These are phyloP conservation scores for Sporothrix brasiliensis DNA, from an alignment of 2,329 filamentous ascomycete genomes.

Conservation along the genomic window DNA sequence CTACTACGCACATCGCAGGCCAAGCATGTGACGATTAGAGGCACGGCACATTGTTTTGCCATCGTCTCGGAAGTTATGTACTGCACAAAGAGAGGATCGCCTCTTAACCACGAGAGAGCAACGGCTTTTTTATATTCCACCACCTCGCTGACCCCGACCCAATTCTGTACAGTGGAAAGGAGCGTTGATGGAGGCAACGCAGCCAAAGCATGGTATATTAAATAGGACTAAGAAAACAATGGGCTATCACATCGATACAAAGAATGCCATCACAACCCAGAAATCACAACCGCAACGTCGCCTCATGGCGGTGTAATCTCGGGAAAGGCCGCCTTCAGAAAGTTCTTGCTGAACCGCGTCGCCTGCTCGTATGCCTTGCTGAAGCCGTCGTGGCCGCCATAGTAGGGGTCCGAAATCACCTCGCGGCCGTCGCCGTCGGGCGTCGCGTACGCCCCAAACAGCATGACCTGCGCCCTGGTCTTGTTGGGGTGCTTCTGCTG, in stretches of 20 bases:
- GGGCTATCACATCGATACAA: background rate
- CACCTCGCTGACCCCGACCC: no score
- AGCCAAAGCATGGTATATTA: background rate
- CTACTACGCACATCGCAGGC: background rate
- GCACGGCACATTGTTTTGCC: background rate
- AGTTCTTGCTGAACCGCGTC: slow-evolving; percentile 72
- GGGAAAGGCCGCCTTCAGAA: slow-evolving; percentile 64
- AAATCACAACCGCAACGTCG: background rate
- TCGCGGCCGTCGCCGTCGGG: slow-evolving; percentile 66
- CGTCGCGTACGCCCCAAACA: slow-evolving; percentile 84
- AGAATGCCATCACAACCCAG: background rate
- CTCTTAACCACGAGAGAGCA: no score
- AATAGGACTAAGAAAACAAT: background rate
- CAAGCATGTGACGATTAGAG: background rate
- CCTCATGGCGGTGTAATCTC: slow-evolving; percentile 34
- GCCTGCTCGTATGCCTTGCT: slow-evolving; percentile 85
- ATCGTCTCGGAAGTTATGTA: background rate
- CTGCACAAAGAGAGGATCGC: no score
- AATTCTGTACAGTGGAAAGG: no score
- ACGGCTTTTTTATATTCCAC: no score
- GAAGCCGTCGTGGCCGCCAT: slow-evolving; percentile 82
- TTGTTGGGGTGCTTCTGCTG: slow-evolving; percentile 59
- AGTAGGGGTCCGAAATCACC: slow-evolving; percentile 87
- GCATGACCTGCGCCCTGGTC: slow-evolving; percentile 65
- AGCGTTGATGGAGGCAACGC: no score